These are phyloP conservation scores for Aureobasidium zeae DNA, from an alignment of 2,329 filamentous ascomycete species.

Conservation along the genomic window DNA sequence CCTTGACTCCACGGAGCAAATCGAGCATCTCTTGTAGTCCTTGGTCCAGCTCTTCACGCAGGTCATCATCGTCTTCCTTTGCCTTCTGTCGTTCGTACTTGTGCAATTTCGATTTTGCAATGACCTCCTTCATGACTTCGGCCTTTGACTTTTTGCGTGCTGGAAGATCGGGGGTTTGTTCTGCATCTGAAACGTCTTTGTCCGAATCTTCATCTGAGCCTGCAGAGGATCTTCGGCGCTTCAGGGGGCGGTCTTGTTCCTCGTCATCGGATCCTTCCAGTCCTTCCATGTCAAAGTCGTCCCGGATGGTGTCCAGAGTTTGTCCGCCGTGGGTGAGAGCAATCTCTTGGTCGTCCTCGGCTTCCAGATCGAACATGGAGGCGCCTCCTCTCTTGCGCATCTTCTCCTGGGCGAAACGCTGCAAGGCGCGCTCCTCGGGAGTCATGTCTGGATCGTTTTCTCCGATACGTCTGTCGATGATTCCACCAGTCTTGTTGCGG, in stretches of 20 bases:
- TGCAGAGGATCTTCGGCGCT: conserved; percentile 31
- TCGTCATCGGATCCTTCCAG: conserved; percentile 29
- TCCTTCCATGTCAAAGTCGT: conserved; percentile 48
- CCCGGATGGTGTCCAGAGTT: conserved; percentile 50
- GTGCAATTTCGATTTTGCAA: conserved; percentile 91
- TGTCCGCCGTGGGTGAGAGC: conserved; percentile 69
- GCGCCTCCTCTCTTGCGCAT: conserved; percentile 66
- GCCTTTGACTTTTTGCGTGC: conserved; percentile 90
- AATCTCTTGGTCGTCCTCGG: conserved; percentile 56
- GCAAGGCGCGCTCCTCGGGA: conserved; percentile 81
- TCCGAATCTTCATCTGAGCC: conserved; percentile 49
- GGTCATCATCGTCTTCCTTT: conserved; percentile 87
- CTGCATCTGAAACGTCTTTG: conserved; percentile 34
- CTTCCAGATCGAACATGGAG: conserved; percentile 84
- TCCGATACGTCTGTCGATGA: conserved; percentile 87
- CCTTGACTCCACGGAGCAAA: conserved; percentile 54
- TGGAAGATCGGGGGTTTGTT: conserved; percentile 48
- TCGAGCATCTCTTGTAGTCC: conserved; percentile 67
- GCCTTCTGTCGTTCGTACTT: conserved; percentile 88
- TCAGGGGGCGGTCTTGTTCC: conserved; percentile 33
- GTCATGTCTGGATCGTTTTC: conserved; percentile 93
- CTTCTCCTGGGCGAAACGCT: conserved; percentile 84
- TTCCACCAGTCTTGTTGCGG: conserved; percentile 82
- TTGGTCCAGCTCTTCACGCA: conserved; percentile 75
- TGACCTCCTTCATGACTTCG: conserved; percentile 96